These are phyloP conservation scores for Juncus effusus DNA, from an alignment of 176 grass and related monocot genomes.

Conservation along the genomic window DNA sequence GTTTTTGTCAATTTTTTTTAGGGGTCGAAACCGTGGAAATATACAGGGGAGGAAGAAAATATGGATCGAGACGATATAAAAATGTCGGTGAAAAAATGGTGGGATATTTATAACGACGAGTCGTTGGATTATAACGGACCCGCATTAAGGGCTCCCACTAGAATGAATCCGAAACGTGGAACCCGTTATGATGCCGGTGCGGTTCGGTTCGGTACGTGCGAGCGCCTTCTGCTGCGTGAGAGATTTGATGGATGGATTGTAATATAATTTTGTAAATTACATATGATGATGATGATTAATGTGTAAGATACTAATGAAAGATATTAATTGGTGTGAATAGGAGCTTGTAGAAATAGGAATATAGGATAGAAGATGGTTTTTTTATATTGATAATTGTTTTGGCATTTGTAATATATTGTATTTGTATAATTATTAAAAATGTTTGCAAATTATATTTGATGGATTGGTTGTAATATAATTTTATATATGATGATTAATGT, in stretches of 20 bases:
- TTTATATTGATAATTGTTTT: background rate
- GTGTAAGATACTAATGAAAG: background rate
- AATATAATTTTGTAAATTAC: constrained; percentile 2
- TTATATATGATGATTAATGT: too few relatives aligned
- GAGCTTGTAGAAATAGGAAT: background rate
- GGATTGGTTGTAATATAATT: too few relatives aligned
- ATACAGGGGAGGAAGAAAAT: constrained; percentile 61
- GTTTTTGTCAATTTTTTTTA: constrained; percentile 8
- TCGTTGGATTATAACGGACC: constrained; percentile 46
- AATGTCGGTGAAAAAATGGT: constrained; percentile 57
- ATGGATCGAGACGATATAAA: constrained; percentile 71
- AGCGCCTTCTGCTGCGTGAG: constrained; percentile 60
- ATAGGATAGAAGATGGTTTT: background rate
- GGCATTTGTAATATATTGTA: too few relatives aligned
- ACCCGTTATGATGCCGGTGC: constrained; percentile 24
- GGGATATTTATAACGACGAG: constrained; percentile 52
- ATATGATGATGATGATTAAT: background rate
- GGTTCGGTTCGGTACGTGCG: constrained; percentile 29
- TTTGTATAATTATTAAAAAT: too few relatives aligned
- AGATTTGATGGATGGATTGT: background rate
- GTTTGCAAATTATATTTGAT: too few relatives aligned
- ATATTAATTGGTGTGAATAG: background rate
- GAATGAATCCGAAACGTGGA: background rate
- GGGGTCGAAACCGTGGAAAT: constrained; percentile 83
- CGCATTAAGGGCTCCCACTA: background rate